Evolutionary conservation across 2,329 filamentous ascomycete species (phyloP).

Genomic region (Fusarium sp.): DNA sequence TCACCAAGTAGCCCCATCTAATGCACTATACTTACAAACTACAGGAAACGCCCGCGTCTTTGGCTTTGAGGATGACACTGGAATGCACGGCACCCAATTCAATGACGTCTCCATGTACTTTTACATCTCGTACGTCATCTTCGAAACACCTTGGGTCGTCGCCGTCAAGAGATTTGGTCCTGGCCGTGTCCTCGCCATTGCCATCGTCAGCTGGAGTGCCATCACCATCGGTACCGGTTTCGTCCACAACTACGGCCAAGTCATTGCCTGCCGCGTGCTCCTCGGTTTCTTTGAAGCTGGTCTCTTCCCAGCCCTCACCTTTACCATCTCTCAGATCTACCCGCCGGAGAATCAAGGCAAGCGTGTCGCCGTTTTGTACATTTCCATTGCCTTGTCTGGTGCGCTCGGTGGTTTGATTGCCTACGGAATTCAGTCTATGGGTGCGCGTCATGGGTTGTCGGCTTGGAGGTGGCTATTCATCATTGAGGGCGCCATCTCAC

Average conservation of each 20-base stretch:
- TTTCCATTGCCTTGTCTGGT: slow-evolving; percentile 48
- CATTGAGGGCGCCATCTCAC: slow-evolving; percentile 55
- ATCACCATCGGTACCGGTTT: slow-evolving; percentile 50
- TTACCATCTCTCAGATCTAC: slow-evolving; percentile 52
- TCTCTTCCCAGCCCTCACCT: slow-evolving; percentile 49
- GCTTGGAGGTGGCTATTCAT: slow-evolving; percentile 67
- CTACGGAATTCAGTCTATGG: slow-evolving; percentile 54
- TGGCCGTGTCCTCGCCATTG: slow-evolving; percentile 40
- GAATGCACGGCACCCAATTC: slow-evolving; percentile 48
- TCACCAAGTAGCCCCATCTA: rapidly evolving
- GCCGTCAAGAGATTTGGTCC: slow-evolving; percentile 50
- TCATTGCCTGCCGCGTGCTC: slow-evolving; percentile 47
- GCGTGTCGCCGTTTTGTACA: slow-evolving; percentile 48
- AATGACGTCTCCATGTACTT: slow-evolving; percentile 48
- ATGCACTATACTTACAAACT: not conserved
- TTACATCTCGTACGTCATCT: slow-evolving; percentile 50
- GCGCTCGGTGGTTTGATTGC: slow-evolving; percentile 49
- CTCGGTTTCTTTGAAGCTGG: slow-evolving; percentile 53
- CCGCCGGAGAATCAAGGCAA: slow-evolving; percentile 49
- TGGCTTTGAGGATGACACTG: slow-evolving; percentile 49
- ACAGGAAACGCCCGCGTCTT: slow-evolving; percentile 51
- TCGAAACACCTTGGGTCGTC: slow-evolving; percentile 49
- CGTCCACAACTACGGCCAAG: slow-evolving; percentile 42
- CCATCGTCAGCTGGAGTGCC: slow-evolving; percentile 50
- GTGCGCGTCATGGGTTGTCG: slow-evolving; percentile 57